These are phyloP conservation scores for Bipolaris victoriae DNA, from an alignment of 2,329 filamentous ascomycete genomes.

Conservation along the genomic window DNA sequence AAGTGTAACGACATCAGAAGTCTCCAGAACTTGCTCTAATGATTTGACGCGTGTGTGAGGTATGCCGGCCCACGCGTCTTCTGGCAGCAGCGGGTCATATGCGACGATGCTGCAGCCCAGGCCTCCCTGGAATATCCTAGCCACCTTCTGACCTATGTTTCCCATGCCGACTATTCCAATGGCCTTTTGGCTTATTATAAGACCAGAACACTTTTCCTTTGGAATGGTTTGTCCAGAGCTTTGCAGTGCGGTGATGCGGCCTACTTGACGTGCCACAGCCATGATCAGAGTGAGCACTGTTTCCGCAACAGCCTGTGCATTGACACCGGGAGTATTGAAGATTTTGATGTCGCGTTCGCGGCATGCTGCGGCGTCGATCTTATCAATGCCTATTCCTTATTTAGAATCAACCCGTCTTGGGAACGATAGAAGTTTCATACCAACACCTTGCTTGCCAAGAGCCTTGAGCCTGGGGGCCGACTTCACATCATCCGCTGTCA, in stretches of 20 bases:
- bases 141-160: constrained; percentile 30
- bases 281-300: constrained; percentile 47
- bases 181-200: constrained; percentile 52
- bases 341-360: constrained; percentile 53
- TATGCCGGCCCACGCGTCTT: constrained; percentile 47
- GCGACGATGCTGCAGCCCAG: constrained; percentile 51
- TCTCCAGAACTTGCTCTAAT: constrained; percentile 19
- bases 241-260: constrained; percentile 35
- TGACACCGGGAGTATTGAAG: constrained; percentile 57
- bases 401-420: too few relatives aligned
- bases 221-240: constrained; percentile 42
- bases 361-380: constrained; percentile 47
- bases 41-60: constrained; percentile 29
- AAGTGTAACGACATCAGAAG: constrained; percentile 28
- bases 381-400: constrained; percentile 49
- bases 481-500: constrained; percentile 51
- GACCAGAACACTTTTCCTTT: constrained; percentile 53
- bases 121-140: constrained; percentile 35
- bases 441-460: constrained; percentile 57
- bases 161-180: constrained; percentile 58
- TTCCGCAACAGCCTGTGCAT: constrained; percentile 53
- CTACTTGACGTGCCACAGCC: constrained; percentile 34
- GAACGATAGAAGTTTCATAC: constrained; percentile 28
- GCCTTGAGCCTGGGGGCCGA: constrained; percentile 48
- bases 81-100: constrained; percentile 51